Evolutionary conservation across 148 eudicot species (phyloP), one percentile per base, ranked within the genome.

Genomic region (Fagopyrum tataricum): DNA sequence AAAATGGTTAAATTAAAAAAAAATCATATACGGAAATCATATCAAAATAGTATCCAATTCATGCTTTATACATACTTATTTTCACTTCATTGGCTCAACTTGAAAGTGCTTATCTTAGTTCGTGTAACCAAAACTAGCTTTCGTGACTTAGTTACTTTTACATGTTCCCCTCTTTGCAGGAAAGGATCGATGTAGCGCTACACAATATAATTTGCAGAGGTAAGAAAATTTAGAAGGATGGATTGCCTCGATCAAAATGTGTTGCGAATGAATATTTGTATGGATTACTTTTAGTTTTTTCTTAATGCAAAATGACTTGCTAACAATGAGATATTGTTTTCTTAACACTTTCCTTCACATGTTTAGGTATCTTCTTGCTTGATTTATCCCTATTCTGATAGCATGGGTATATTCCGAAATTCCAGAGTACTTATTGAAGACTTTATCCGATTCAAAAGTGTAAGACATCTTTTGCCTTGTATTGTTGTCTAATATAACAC

Each of bases 311-410:
- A n/a, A n/a, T 53, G 40, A 26, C 67, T 59, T 59, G 52, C 52
- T 48, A 48, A 48, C 17, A 4, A 12, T 48, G 62, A 56, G 20
- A 4, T 56, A 56, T 14, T 42, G n/a, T n/a, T 39, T 67, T n/a
- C 71, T 67, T 7, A 69, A 7, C 23, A n/a, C 49, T 37, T 18
- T 69, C 51, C 11, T 69, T 26, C 26, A 42, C 2, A 0, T 42
- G 71, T 43, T 62, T 42, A 69, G 72, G 72, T 69, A 44, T 69
- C 72, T 69, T 69, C 51, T 49, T 69, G 72, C 72, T 69, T 44
- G 72, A 49, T 69, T 69, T 69, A 69, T 69, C 24, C 72, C 72
- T 7, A 42, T 69, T 17, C 72, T 69, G 51, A 49, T 43, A 24
- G 72, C 72, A 44, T 69, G 72, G 72, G 72, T 7, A 44, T 69